phyloP scores from a whole-genome alignment of 805 yeast species.

The Myxozyma neglecta region DNA sequence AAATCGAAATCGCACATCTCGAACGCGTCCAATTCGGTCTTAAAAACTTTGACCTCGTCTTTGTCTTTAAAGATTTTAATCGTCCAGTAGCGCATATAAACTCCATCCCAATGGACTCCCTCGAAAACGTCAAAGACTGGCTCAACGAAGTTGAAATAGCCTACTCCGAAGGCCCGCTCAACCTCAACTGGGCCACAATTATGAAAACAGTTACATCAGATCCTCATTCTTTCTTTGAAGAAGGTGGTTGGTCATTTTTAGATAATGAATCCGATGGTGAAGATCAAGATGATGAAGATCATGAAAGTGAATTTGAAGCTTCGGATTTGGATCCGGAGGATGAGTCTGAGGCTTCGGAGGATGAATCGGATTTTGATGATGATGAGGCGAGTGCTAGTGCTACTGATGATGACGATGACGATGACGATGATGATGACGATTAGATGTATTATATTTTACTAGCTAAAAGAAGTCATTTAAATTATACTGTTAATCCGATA shows the following conservation, averaged over 20 bases:
- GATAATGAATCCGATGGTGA: constrained; percentile 84
- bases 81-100: constrained; percentile 88
- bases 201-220: constrained; percentile 92
- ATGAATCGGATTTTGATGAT: constrained; percentile 17
- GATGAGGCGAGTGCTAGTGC: constrained; percentile 11
- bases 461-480: neutral
- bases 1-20: constrained; percentile 89
- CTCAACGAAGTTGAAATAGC: constrained; percentile 97
- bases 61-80: constrained; percentile 87
- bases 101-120: constrained; percentile 87
- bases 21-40: constrained; percentile 97
- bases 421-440: constrained; percentile 33
- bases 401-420: constrained; percentile 33
- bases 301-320: constrained; percentile 64
- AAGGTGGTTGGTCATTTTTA: constrained; percentile 96
- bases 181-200: constrained; percentile 91
- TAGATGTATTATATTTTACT: neutral
- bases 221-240: constrained; percentile 89
- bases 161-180: constrained; percentile 88
- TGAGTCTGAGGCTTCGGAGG: constrained; percentile 29
- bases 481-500: too few species aligned
- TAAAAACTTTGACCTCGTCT: constrained; percentile 95
- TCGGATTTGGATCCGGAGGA: constrained; percentile 30
- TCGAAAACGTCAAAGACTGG: constrained; percentile 95
- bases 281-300: constrained; percentile 62